phyloP scores from a whole-genome alignment of 176 grass and related monocot species.

The Oryza meridionalis region DNA sequence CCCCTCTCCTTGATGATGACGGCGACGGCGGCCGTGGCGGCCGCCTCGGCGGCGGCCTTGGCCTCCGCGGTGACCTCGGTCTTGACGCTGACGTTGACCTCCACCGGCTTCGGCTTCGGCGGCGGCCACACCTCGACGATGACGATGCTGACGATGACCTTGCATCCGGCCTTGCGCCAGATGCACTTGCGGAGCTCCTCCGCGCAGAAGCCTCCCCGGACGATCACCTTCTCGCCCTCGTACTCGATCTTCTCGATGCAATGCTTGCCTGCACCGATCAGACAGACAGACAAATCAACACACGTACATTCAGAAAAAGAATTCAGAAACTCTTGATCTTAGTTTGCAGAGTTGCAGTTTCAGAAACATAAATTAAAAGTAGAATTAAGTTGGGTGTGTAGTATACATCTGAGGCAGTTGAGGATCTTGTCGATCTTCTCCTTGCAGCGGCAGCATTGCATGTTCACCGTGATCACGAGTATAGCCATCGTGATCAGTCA shows the following conservation, averaged over 20 bases:
- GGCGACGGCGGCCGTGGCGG: too few species aligned
- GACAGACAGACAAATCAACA: too few species aligned
- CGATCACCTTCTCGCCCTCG: conserved; percentile 28
- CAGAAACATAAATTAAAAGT: too few species aligned
- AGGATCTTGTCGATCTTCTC: not conserved
- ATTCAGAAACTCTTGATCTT: too few species aligned
- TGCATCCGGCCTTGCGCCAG: conserved; percentile 21
- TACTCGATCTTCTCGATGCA: conserved; percentile 30
- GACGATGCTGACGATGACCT: not conserved
- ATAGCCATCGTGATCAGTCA: not conserved
- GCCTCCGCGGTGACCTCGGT: not conserved
- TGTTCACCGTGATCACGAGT: not conserved
- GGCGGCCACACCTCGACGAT: conserved; percentile 11
- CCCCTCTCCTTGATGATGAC: too few species aligned
- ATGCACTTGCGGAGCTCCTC: conserved; percentile 32
- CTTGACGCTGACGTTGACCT: not conserved
- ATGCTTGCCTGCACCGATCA: too few species aligned
- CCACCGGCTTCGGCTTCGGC: not conserved
- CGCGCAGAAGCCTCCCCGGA: conserved; percentile 31
- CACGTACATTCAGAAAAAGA: too few species aligned
- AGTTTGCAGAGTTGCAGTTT: too few species aligned
- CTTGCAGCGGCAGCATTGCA: not conserved
- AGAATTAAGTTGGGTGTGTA: not conserved
- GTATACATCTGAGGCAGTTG: not conserved
- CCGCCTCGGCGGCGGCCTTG: too few species aligned